Evolutionary conservation across 257 asterid species (phyloP), one percentile per base, ranked within the genome.

Genomic region (Solanum paucissectum): DNA sequence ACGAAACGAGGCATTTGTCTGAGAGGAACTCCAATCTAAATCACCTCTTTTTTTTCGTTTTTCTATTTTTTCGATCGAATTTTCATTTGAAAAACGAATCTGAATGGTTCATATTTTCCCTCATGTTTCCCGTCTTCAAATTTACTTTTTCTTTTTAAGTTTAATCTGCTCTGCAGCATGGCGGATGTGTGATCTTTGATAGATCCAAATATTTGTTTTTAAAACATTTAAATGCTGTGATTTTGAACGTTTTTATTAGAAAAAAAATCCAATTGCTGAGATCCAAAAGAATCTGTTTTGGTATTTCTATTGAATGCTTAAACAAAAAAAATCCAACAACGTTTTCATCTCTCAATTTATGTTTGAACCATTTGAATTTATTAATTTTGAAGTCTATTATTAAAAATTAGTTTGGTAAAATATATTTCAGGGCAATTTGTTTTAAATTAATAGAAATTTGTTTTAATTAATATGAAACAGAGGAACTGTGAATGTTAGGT

Each of bases 1-100:
- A 96, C 93, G 92, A 83, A 87, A 77, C 95, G 98, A 96, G 98
- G 98, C 98, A 93, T 96, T 96, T 95, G 96, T 92, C 96, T 93
- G 97, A 95, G 95, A 93, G 96, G 83, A 92, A 88, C 90, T 29
- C 16, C 84, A 14, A n/a, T 69, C 5, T 0, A 58, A 58, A 58
- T 21, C 36, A 29, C 37, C 18, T 10, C 14, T 4, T 68, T 68
- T 29, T 44, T 12, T 44, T 44, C 55, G 20, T 46, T 46, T 46
- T 12, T 46, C 18, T 13, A 4, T 1, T 23, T 76, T 12, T n/a
- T 29, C 32, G 32, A 29, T 29, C 32, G 32, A 29, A 29, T 29
- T 14, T 32, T 14, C 5, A 0, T 68, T 13, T 68, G 75, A 68
- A 27, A 27, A 32, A 14, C 38, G 6, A 29, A 69, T 69, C n/a